phyloP scores from a whole-genome alignment of 345 rosid species.

The Populus davidiana region DNA sequence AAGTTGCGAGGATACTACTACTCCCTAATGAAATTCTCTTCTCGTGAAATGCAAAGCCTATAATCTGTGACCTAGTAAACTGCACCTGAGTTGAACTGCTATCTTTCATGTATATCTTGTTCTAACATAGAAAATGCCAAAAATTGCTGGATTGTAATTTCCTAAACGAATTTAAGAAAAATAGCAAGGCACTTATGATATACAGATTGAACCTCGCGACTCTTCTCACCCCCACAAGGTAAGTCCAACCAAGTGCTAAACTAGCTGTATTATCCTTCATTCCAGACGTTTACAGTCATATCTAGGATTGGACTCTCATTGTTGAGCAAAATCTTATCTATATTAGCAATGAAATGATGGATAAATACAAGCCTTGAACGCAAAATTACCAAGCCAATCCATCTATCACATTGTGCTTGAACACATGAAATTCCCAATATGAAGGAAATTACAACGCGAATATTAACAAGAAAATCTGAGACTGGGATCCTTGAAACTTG shows the following conservation, averaged over 20 bases:
- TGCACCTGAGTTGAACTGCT: background rate
- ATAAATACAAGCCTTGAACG: background rate
- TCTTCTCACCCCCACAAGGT: background rate
- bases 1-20: background rate
- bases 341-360: background rate
- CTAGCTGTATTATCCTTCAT: background rate
- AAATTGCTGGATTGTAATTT: background rate
- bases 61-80: background rate
- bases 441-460: background rate
- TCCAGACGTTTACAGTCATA: background rate
- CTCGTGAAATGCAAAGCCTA: background rate
- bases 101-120: too few relatives aligned
- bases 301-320: background rate
- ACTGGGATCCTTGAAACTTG: background rate
- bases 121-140: background rate
- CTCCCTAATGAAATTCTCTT: background rate
- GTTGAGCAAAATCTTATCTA: background rate
- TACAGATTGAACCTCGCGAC: background rate
- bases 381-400: background rate
- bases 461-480: background rate
- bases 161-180: background rate
- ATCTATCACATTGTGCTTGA: background rate
- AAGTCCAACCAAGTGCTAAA: background rate
- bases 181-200: background rate
- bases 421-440: background rate